A percentile compares a stretch with the other conserved stretches of the same genome.
Evolutionary conservation across 257 asterid genomes (phyloP).

Genomic region (Avicennia marina): DNA sequence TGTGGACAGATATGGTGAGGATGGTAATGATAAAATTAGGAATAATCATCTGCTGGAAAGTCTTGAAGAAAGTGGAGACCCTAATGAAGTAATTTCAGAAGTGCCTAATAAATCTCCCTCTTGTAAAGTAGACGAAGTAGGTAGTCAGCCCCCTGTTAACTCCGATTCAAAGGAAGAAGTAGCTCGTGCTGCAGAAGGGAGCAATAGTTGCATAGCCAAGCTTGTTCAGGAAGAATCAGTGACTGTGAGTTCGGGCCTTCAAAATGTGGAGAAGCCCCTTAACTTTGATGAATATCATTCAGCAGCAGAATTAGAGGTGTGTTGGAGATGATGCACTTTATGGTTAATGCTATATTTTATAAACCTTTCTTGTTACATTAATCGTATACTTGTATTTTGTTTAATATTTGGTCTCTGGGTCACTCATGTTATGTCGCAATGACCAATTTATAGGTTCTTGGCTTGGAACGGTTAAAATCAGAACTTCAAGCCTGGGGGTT

Average conservation of each 20-base stretch:
- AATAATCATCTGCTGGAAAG: constrained; percentile 15
- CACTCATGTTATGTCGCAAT: constrained; percentile 1
- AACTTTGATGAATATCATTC: constrained; percentile 55
- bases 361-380: too few species aligned
- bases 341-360: too few species aligned
- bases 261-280: constrained; percentile 39
- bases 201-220: constrained; percentile 16
- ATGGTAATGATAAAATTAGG: neutral
- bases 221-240: constrained; percentile 30
- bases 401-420: neutral
- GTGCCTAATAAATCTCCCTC: constrained; percentile 18
- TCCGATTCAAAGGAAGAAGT: constrained; percentile 28
- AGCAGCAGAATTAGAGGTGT: constrained; percentile 65
- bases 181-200: constrained; percentile 20
- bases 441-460: constrained; percentile 39
- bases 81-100: constrained; percentile 18
- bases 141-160: constrained; percentile 15
- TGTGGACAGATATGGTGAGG: neutral
- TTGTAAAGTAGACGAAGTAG: constrained; percentile 22
- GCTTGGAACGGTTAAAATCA: constrained; percentile 65
- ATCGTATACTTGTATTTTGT: too few species aligned
- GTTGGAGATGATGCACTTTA: neutral
- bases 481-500: constrained; percentile 81
- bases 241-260: constrained; percentile 15
- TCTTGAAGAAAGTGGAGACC: constrained; percentile 27